Base-by-base conservation (phyloP, 768 basidiomycete species). In the Mrakia gelida region DNA sequence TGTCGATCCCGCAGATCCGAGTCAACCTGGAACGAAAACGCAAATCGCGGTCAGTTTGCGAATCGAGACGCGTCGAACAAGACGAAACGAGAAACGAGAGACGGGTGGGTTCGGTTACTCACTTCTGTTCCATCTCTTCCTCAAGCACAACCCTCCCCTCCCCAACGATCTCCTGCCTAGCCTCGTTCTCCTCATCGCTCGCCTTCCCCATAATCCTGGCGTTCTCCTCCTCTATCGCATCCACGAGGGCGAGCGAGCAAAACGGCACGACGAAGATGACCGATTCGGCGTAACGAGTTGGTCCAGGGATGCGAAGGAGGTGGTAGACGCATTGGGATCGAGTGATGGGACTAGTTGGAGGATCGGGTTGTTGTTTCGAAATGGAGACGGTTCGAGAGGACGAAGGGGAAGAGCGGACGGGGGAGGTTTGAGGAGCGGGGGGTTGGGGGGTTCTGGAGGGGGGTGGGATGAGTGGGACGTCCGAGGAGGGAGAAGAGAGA, bases 311-410 rank as follows among this genome's bases (percentile, higher is more conserved):
- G 13, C 65, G 62, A 23, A 75, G 75, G n/a, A 75, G 62, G 30
- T 75, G 75, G 65, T 75, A 75, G 49, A 68, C 75, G 75, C 75
- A 75, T 52, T 75, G 75, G 43, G 75, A 75, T 21, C 75, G 75
- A 15, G 75, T 75, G 32, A 75, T 49, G 30, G 75, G 75, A 49
- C 75, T 75, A 34, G n/a, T 59, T 1, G 59, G 59, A 10, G 23
- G 26, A 11, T 26, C 23, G 10, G 59, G 26, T n/a, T 59, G 26
- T n/a, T 59, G 59, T 28, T 59, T 28, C n/a, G 59, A 26, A 26
- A 59, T 26, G n/a, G 49, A 16, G 49, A 52, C 18, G 49, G 49
- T 52, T 52, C 49, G 13, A 21, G 49, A 52, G 15, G 49, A 52
- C 15, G 49, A 52, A 21, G 49, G 18, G 49, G 49, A 52, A 9